phyloP scores from a whole-genome alignment of 495 filamentous ascomycete genomes.

The Penicillium simplicissimum region DNA sequence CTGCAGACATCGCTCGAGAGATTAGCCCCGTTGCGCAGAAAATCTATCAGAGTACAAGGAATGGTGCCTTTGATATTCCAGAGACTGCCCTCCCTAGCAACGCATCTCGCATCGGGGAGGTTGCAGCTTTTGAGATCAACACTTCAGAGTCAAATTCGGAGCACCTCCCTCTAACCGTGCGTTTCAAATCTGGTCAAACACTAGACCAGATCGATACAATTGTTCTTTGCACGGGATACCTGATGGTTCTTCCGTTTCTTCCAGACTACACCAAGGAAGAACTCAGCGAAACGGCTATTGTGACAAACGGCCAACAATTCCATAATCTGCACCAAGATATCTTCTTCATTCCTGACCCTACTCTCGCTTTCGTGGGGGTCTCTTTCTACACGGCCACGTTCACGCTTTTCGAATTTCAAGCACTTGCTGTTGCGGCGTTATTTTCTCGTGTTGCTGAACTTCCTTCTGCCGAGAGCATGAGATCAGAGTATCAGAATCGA shows the following conservation, averaged over 20 bases:
- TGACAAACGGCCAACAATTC: constrained; percentile 64
- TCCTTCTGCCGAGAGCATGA: constrained; percentile 50
- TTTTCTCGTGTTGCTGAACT: constrained; percentile 53
- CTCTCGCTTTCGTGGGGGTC: constrained; percentile 61
- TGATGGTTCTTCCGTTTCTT: constrained; percentile 60
- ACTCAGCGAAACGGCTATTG: constrained; percentile 51
- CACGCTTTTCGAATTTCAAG: constrained; percentile 66
- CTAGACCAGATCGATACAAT: constrained; percentile 55
- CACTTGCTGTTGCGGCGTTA: constrained; percentile 57
- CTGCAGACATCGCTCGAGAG: constrained; percentile 60
- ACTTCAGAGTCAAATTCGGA: constrained; percentile 31
- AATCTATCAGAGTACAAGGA: constrained; percentile 60
- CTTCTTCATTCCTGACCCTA: constrained; percentile 66
- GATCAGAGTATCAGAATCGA: constrained; percentile 50
- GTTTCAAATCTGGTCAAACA: constrained; percentile 42
- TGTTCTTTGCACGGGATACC: constrained; percentile 66
- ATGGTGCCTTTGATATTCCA: constrained; percentile 57
- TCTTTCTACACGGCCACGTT: constrained; percentile 63
- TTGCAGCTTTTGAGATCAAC: constrained; percentile 32
- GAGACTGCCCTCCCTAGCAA: constrained; percentile 48
- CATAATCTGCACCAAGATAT: constrained; percentile 69
- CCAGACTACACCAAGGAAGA: constrained; percentile 42
- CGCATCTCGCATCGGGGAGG: constrained; percentile 51
- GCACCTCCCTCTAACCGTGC: constrained; percentile 34
- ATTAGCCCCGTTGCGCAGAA: constrained; percentile 48